These are phyloP conservation scores for Zychaea mexicana DNA, from an alignment of 371 early-diverging fungal genomes.

Conservation along the genomic window DNA sequence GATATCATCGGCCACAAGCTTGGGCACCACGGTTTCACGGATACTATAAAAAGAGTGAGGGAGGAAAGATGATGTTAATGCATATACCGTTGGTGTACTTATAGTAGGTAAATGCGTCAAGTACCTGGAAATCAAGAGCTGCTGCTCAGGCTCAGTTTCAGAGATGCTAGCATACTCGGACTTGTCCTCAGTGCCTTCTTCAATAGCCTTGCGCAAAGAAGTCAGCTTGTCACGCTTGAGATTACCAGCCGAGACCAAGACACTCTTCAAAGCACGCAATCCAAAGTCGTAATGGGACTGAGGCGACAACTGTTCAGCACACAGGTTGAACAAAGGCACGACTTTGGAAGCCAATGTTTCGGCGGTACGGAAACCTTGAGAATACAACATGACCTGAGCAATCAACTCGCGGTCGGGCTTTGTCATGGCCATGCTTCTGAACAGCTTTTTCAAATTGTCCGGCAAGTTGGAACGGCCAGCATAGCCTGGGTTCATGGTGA, in stretches of 20 bases:
- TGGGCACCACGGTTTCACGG: conserved; percentile 95
- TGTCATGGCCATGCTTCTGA: conserved; percentile 98
- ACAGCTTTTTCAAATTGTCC: conserved; percentile 97
- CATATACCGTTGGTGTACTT: too few species aligned
- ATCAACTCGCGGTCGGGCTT: conserved; percentile 97
- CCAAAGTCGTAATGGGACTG: conserved; percentile 99
- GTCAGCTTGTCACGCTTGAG: conserved; percentile 90
- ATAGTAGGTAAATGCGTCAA: too few species aligned
- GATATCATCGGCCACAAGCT: conserved; percentile 95
- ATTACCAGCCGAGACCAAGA: conserved; percentile 96
- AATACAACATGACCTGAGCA: conserved; percentile 98
- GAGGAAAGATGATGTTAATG: too few species aligned
- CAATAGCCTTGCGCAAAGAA: conserved; percentile 46
- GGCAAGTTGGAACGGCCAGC: conserved; percentile 98
- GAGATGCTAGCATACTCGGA: conserved; percentile 60
- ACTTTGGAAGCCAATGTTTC: conserved; percentile 94
- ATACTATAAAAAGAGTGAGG: too few species aligned
- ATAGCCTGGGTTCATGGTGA: conserved; percentile 99
- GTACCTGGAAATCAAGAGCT: conserved; percentile 78
- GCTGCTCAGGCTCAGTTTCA: conserved; percentile 82
- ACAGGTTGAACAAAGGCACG: conserved; percentile 95
- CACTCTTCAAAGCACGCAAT: conserved; percentile 98
- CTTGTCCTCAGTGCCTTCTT: conserved; percentile 41
- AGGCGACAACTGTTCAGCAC: conserved; percentile 90
- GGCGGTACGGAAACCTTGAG: conserved; percentile 98